These are phyloP conservation scores for Straminergon stramineum DNA, from an alignment of 225 moss, liverwort and hornwort genomes.

Conservation along the genomic window DNA sequence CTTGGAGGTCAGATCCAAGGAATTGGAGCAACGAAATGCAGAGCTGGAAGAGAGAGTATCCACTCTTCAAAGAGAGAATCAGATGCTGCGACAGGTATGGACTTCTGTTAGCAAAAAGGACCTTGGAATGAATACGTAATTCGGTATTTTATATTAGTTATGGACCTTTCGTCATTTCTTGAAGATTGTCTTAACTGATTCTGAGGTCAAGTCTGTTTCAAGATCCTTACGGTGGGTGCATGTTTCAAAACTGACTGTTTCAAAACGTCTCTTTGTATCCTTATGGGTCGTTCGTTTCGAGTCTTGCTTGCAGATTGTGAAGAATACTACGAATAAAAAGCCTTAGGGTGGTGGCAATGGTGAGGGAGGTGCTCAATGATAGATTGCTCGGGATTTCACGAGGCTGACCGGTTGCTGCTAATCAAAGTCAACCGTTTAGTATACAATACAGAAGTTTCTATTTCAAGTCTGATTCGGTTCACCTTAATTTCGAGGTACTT, in stretches of 20 bases:
- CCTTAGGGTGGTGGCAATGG: slow-evolving; percentile 19
- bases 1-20: slow-evolving; percentile 79
- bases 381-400: background rate
- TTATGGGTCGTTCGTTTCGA: background rate
- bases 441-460: background rate
- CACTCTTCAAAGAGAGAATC: slow-evolving; percentile 75
- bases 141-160: background rate
- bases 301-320: slow-evolving; percentile 57
- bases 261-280: background rate
- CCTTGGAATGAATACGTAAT: background rate
- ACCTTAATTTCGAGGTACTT: slow-evolving; percentile 7
- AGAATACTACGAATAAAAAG: slow-evolving; percentile 68
- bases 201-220: background rate
- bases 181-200: background rate
- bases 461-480: slow-evolving; percentile 1
- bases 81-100: slow-evolving; percentile 86
- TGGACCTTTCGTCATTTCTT: background rate
- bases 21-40: slow-evolving; percentile 75
- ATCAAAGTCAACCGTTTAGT: background rate
- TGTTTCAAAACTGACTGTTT: background rate
- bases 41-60: slow-evolving; percentile 88
- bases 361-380: slow-evolving; percentile 20
- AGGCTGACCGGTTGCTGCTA: background rate
- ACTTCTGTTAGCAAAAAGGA: background rate
- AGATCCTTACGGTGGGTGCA: background rate